Evolutionary conservation across 164 flowering plant species (phyloP).

Genomic region (Kalanchoe fedtschenkoi): DNA sequence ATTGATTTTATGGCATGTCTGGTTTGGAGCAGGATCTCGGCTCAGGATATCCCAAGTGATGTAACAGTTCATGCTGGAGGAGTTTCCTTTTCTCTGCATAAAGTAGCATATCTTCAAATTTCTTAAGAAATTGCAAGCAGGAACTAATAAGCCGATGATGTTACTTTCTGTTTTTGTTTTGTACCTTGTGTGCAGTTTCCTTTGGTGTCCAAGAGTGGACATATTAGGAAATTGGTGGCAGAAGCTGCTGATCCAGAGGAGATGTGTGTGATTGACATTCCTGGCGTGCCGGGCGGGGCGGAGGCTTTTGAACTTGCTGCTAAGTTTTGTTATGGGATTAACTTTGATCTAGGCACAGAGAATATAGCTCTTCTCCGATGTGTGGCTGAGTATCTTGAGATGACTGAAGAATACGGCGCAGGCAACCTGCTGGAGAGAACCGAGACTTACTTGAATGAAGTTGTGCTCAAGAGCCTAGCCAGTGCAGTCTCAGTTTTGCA

Average conservation of each 20-base stretch:
- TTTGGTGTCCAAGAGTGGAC: conserved; percentile 84
- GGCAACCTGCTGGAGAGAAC: conserved; percentile 63
- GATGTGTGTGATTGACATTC: conserved; percentile 41
- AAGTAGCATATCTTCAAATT: conserved; percentile 31
- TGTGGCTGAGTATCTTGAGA: conserved; percentile 79
- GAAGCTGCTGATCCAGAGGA: conserved; percentile 48
- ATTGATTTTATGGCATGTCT: not conserved
- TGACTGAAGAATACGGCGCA: conserved; percentile 69
- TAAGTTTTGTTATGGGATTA: conserved; percentile 84
- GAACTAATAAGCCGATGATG: too few relatives aligned
- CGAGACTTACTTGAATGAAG: conserved; percentile 65
- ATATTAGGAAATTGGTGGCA: conserved; percentile 52
- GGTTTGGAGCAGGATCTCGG: conserved; percentile 58
- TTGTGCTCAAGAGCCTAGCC: conserved; percentile 53
- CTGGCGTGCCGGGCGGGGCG: conserved; percentile 80
- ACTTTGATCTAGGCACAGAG: conserved; percentile 79
- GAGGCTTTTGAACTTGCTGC: conserved; percentile 85
- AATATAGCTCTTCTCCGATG: conserved; percentile 80
- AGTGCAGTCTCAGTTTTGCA: conserved; percentile 65
- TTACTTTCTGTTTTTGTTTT: not conserved
- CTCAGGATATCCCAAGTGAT: conserved; percentile 87
- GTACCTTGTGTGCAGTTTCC: conserved; percentile 51
- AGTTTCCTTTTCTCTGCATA: conserved; percentile 74
- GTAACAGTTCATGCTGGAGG: conserved; percentile 58
- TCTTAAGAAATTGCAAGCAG: too few relatives aligned